Conservation (phyloP, 108 stramenopile species). For the Stephanodiscus triporus region DNA sequence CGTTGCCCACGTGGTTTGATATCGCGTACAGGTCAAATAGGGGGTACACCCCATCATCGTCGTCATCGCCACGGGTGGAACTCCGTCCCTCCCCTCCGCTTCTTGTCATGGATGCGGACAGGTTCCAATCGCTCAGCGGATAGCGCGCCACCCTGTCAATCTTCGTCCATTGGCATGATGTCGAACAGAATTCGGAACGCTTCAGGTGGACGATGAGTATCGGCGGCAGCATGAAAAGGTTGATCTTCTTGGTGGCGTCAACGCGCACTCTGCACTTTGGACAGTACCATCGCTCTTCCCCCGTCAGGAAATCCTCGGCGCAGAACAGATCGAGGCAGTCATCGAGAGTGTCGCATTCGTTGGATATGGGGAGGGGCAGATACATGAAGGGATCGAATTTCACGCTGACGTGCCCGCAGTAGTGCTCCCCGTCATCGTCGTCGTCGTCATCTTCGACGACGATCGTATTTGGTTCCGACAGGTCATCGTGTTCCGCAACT, state of each 20-base stretch:
- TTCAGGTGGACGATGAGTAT: constrained; percentile 94
- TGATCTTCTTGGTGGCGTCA: constrained; percentile 84
- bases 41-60: constrained; percentile 50
- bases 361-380: constrained; percentile 82
- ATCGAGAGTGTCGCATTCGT: constrained; percentile 49
- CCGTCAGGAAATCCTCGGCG: constrained; percentile 68
- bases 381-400: constrained; percentile 97
- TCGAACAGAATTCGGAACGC: constrained; percentile 80
- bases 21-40: constrained; percentile 96
- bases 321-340: constrained; percentile 82
- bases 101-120: constrained; percentile 51
- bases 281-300: constrained; percentile 85
- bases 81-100: constrained; percentile 42
- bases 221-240: constrained; percentile 92
- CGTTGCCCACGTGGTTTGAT: constrained; percentile 87
- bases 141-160: constrained; percentile 66
- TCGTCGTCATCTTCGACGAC: background rate
- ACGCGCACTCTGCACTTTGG: constrained; percentile 79
- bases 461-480: constrained; percentile 52
- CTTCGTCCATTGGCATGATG: constrained; percentile 64
- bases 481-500: constrained; percentile 82
- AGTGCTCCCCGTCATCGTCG: constrained; percentile 22
- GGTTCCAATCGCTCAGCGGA: constrained; percentile 69
- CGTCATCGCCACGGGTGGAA: too few species aligned
- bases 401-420: constrained; percentile 69